Evolutionary conservation across 805 yeast species (phyloP).

Genomic region (Candida tibetensis): DNA sequence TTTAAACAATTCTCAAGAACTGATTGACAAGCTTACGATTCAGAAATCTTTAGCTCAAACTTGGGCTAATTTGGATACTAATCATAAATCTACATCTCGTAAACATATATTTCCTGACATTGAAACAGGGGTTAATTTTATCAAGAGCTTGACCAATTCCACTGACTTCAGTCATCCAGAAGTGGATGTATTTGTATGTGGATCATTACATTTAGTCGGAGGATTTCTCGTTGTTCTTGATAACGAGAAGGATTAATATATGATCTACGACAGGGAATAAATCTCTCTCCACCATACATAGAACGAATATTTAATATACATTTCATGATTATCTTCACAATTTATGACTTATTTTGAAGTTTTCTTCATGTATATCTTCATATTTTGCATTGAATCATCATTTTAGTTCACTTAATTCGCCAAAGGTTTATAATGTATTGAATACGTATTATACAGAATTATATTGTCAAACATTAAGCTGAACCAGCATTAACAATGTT

Average conservation of each 20-base stretch:
- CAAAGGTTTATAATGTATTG: conserved; percentile 6
- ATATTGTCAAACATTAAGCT: conserved; percentile 6
- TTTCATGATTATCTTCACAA: too few species aligned
- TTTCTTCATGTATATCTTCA: too few species aligned
- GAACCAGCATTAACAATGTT: conserved; percentile 32
- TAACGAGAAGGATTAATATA: conserved; percentile 26
- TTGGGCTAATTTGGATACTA: conserved; percentile 58
- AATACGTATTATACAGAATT: neutral
- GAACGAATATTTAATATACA: too few species aligned
- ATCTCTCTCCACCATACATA: too few species aligned
- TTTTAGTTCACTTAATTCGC: too few species aligned
- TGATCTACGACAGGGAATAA: too few species aligned
- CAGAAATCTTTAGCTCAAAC: conserved; percentile 71
- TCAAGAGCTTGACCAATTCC: conserved; percentile 42
- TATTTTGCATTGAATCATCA: too few species aligned
- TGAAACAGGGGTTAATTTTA: conserved; percentile 64
- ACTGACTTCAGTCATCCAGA: conserved; percentile 20
- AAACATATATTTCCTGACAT: conserved; percentile 66
- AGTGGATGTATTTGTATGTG: conserved; percentile 84
- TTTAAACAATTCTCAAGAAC: conserved; percentile 74
- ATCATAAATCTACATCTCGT: conserved; percentile 24
- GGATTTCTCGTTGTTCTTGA: conserved; percentile 88
- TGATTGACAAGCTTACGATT: conserved; percentile 74
- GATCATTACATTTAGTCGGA: conserved; percentile 92
- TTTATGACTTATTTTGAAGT: too few species aligned